A percentile compares a stretch with the other conserved stretches of the same genome.
Evolutionary conservation across 306 rosid species (phyloP).

Genomic region (Sphenostylis stenocarpa): DNA sequence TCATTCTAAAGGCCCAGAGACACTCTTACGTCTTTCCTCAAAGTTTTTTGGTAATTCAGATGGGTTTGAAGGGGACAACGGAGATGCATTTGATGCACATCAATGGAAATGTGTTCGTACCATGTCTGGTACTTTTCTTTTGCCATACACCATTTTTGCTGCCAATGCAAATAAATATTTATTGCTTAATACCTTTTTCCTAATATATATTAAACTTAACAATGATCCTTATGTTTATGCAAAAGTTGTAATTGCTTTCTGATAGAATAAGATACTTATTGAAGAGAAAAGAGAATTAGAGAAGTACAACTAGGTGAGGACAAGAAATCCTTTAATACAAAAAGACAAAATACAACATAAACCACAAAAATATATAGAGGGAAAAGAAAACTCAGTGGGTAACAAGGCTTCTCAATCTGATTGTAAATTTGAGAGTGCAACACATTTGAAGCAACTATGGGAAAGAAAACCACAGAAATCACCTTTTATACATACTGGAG

Average conservation of each 20-base stretch:
- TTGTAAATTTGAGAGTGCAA: background rate
- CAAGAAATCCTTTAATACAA: background rate
- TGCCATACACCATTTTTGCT: constrained; percentile 13
- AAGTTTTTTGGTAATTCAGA: constrained; percentile 46
- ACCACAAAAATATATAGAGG: background rate
- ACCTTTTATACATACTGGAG: background rate
- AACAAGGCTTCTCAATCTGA: background rate
- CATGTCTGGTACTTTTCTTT: constrained; percentile 62
- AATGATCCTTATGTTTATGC: background rate
- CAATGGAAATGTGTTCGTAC: constrained; percentile 93
- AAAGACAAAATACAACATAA: background rate
- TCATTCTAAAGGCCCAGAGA: constrained; percentile 71
- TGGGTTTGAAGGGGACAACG: constrained; percentile 56
- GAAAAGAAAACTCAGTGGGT: background rate
- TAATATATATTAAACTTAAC: background rate
- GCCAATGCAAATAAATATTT: constrained; percentile 2
- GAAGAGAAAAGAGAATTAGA: background rate
- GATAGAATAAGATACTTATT: background rate
- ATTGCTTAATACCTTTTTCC: background rate
- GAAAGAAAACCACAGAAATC: background rate
- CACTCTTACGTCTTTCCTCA: constrained; percentile 68
- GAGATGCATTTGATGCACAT: constrained; percentile 82
- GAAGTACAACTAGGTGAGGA: background rate
- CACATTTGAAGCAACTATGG: background rate
- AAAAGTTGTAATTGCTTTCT: background rate